phyloP scores from a whole-genome alignment of 2,329 filamentous ascomycete genomes.

The Ramularia collo-cygni region DNA sequence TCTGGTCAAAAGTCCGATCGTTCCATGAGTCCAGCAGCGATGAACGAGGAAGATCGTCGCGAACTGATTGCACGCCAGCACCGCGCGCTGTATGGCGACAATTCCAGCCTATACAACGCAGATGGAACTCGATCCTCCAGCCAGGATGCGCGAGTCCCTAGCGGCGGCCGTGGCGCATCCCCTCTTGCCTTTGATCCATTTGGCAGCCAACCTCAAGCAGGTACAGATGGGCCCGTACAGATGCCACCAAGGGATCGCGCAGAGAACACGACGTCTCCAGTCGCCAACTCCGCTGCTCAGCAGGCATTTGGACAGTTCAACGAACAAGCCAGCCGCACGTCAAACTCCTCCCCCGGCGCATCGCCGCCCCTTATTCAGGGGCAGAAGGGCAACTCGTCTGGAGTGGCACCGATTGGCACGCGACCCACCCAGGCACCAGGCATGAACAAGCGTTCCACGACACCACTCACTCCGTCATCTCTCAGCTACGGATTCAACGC shows the following conservation, averaged over 20 bases:
- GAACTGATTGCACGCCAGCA: slow-evolving; percentile 95
- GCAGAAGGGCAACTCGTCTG: slow-evolving; percentile 51
- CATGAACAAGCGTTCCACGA: slow-evolving; percentile 76
- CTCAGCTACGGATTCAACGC: slow-evolving; percentile 62
- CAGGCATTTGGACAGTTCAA: slow-evolving; percentile 37
- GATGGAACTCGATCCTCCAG: slow-evolving; percentile 64
- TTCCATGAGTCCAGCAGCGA: slow-evolving; percentile 72
- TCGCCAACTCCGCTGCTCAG: slow-evolving; percentile 53
- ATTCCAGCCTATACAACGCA: slow-evolving; percentile 60
- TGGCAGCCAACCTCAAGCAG: slow-evolving; percentile 45
- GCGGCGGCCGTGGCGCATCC: slow-evolving; percentile 65
- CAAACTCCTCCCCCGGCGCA: slow-evolving; percentile 75
- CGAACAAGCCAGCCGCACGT: slow-evolving; percentile 66
- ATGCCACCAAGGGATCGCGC: slow-evolving; percentile 43
- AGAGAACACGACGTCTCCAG: slow-evolving; percentile 76
- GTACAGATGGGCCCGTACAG: slow-evolving; percentile 48
- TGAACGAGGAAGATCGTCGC: slow-evolving; percentile 94
- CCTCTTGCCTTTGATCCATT: slow-evolving; percentile 73
- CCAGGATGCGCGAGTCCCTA: slow-evolving; percentile 57
- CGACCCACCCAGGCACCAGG: slow-evolving; percentile 61
- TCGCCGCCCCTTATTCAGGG: slow-evolving; percentile 64
- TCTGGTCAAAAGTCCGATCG: slow-evolving; percentile 75
- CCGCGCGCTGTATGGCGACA: slow-evolving; percentile 81
- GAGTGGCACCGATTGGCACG: slow-evolving; percentile 89
- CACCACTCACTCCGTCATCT: slow-evolving; percentile 77